phyloP scores from a whole-genome alignment of 1,139 yeast species.

The Wickerhamomyces sp. region DNA sequence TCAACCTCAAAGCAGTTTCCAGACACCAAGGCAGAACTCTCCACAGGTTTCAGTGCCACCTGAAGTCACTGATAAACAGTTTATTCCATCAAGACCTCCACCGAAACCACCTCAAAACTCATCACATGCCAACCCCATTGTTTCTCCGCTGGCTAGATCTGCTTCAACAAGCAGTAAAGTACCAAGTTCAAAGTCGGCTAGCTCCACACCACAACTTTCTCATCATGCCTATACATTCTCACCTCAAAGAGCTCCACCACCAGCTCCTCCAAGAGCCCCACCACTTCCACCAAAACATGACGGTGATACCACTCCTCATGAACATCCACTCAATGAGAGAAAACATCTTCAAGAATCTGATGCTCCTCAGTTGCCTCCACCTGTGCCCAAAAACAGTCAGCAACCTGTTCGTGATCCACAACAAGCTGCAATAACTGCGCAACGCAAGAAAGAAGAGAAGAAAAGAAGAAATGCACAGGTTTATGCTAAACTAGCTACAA shows the following conservation, averaged over 20 bases:
- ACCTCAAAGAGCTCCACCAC: constrained; percentile 27
- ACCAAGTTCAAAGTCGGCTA: constrained; percentile 8
- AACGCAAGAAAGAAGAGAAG: constrained; percentile 73
- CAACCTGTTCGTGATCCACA: constrained; percentile 48
- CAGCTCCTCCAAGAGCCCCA: constrained; percentile 23
- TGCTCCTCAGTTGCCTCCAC: constrained; percentile 17
- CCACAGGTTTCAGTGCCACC: constrained; percentile 11
- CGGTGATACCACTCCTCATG: constrained; percentile 2
- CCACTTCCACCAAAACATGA: constrained; percentile 21
- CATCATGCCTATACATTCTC: constrained; percentile 12
- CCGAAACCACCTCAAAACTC: constrained; percentile 44
- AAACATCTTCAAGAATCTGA: constrained; percentile 7
- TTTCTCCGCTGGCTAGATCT: constrained; percentile 24
- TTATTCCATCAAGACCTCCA: constrained; percentile 65
- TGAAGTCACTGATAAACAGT: constrained; percentile 36
- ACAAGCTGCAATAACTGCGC: constrained; percentile 52
- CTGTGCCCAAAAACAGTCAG: constrained; percentile 27
- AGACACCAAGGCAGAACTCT: constrained; percentile 19
- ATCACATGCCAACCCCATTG: constrained; percentile 13
- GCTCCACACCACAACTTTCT: constrained; percentile 16
- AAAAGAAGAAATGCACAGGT: constrained; percentile 64
- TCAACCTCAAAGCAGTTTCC: constrained; percentile 11
- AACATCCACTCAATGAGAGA: constrained; percentile 16
- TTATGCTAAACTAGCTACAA: constrained; percentile 62
- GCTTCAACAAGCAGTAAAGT: constrained; percentile 12